Conservation (phyloP, 139 green algal genomes). For the Auxenochlorella pyrenoidosa region DNA sequence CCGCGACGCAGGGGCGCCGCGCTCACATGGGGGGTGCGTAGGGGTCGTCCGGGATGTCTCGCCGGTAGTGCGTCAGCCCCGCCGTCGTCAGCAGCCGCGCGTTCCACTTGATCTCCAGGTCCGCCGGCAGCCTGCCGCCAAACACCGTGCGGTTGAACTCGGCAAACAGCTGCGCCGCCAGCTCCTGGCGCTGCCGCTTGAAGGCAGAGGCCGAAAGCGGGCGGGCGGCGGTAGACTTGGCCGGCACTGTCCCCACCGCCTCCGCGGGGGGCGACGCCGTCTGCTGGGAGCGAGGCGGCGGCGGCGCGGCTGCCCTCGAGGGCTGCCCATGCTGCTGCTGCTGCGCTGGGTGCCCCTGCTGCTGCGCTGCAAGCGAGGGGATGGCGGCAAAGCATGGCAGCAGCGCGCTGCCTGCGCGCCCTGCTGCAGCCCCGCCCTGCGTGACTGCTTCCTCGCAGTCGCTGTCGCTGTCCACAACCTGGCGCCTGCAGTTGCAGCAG, state of each 20-base stretch:
- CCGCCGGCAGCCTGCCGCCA: constrained; percentile 46
- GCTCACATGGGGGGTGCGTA: constrained; percentile 24
- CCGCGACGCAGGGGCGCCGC: not conserved
- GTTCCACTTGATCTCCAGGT: constrained; percentile 71
- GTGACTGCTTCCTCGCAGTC: not conserved
- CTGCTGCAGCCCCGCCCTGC: not conserved
- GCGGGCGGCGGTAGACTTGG: not conserved
- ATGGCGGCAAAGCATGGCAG: constrained; percentile 31
- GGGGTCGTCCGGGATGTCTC: not conserved
- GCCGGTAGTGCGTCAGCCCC: constrained; percentile 62
- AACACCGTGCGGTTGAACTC: constrained; percentile 66
- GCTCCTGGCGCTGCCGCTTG: constrained; percentile 32
- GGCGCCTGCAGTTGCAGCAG: not conserved
- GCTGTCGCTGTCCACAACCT: constrained; percentile 7
- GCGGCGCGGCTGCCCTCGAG: too few relatives aligned
- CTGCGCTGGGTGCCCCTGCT: not conserved
- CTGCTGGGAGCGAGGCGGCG: not conserved
- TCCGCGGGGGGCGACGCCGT: not conserved
- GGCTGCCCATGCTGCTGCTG: too few relatives aligned
- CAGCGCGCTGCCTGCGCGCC: not conserved
- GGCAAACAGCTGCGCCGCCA: constrained; percentile 43
- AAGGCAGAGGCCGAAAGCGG: constrained; percentile 42
- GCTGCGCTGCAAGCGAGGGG: not conserved
- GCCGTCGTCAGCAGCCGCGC: constrained; percentile 64
- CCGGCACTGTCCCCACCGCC: too few relatives aligned